Percentiles rank a stretch among this genome's conserved stretches.
Conservation (phyloP, 176 grass and related monocot species). For the Chrysopogon serrulatus region DNA sequence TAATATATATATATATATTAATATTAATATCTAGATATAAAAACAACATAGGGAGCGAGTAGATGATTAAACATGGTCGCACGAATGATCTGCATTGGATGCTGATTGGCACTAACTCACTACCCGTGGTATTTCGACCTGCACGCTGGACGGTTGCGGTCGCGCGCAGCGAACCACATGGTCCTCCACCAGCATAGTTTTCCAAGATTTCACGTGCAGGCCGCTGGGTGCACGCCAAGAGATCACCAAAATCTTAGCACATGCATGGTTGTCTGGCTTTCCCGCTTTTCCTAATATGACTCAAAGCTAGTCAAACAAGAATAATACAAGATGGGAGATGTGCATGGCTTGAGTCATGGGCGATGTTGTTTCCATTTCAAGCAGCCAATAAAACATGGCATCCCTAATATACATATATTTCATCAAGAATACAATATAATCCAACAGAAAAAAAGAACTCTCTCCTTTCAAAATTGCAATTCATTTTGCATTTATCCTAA, state of each 20-base stretch:
- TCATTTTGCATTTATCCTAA: too few relatives aligned
- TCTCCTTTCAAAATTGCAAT: too few relatives aligned
- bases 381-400: too few relatives aligned
- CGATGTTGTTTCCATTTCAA: too few relatives aligned
- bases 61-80: too few relatives aligned
- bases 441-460: too few relatives aligned
- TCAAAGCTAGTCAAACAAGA: neutral
- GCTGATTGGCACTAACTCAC: neutral
- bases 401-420: too few relatives aligned
- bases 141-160: neutral
- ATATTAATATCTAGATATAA: too few relatives aligned
- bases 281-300: neutral
- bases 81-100: neutral
- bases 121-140: neutral
- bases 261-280: neutral
- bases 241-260: neutral
- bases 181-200: neutral
- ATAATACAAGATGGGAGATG: neutral
- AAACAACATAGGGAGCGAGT: too few relatives aligned
- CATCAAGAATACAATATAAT: too few relatives aligned
- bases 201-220: conserved; percentile 8
- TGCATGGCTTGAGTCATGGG: neutral
- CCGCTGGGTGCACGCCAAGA: neutral
- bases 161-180: neutral
- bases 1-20: too few relatives aligned